These are phyloP conservation scores for Saksenaea vasiformis DNA, from an alignment of 371 early-diverging fungal species.

Conservation along the genomic window DNA sequence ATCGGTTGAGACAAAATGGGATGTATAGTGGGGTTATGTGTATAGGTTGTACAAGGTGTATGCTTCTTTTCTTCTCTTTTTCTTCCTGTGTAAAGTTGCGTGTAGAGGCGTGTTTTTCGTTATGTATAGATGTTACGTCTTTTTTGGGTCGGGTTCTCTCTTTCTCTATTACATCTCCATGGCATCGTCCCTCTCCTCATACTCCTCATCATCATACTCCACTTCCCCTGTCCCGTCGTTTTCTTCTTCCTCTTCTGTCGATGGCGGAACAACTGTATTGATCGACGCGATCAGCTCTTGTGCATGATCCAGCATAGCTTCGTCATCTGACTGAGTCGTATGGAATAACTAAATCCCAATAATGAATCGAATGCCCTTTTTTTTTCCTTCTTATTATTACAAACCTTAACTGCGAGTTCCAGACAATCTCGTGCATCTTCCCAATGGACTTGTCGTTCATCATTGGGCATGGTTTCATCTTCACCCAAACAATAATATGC, in stretches of 20 bases:
- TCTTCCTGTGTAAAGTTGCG: slow-evolving; percentile 5
- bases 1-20: slow-evolving; percentile 3
- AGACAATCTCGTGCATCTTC: slow-evolving; percentile 81
- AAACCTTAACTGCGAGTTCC: slow-evolving; percentile 71
- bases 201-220: slow-evolving; percentile 41
- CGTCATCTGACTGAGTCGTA: slow-evolving; percentile 65
- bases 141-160: no score
- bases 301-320: slow-evolving; percentile 68
- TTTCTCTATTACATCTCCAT: slow-evolving; percentile 40
- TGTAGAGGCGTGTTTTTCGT: neutral
- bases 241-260: slow-evolving; percentile 37
- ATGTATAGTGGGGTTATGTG: neutral
- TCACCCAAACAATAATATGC: slow-evolving; percentile 84
- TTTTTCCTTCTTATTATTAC: neutral
- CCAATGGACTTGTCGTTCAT: slow-evolving; percentile 57
- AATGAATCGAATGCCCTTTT: slow-evolving; percentile 13
- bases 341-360: slow-evolving; percentile 54
- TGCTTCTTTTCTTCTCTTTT: neutral
- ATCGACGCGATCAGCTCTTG: slow-evolving; percentile 66
- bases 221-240: slow-evolving; percentile 29
- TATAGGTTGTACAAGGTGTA: neutral
- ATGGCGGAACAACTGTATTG: slow-evolving; percentile 52
- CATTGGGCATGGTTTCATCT: slow-evolving; percentile 51
- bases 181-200: slow-evolving; percentile 48
- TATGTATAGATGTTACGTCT: neutral